These are phyloP conservation scores for Ceriops decandra DNA, from an alignment of 345 rosid genomes.

Conservation along the genomic window DNA sequence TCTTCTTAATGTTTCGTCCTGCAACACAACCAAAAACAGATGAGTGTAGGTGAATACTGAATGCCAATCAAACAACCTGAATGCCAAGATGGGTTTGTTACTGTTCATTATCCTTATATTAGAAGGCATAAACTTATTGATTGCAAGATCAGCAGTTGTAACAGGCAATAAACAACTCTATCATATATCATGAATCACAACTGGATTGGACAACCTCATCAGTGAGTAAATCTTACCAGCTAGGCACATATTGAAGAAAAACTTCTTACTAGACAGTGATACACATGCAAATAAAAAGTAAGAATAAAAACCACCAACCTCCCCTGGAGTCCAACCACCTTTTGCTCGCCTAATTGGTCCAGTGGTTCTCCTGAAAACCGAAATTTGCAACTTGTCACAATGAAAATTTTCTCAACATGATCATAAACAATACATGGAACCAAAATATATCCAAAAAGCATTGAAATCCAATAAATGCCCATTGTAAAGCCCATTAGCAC, in stretches of 20 bases:
- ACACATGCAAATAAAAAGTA: background rate
- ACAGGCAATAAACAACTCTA: too few species aligned
- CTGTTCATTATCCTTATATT: too few species aligned
- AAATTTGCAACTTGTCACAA: slow-evolving; percentile 18
- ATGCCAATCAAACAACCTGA: too few species aligned
- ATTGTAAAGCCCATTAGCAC: background rate
- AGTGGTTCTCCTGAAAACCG: slow-evolving; percentile 70
- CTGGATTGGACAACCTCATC: background rate
- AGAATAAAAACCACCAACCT: slow-evolving; percentile 41
- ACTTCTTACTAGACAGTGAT: background rate
- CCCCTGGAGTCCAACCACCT: slow-evolving; percentile 98
- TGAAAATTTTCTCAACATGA: background rate
- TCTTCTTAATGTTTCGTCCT: slow-evolving; percentile 83
- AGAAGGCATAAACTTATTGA: too few species aligned
- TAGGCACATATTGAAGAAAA: background rate
- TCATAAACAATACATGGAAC: too few species aligned
- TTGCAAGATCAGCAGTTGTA: too few species aligned
- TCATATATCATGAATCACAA: background rate
- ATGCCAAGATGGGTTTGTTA: too few species aligned
- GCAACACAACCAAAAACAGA: slow-evolving; percentile 17
- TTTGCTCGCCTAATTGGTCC: slow-evolving; percentile 97
- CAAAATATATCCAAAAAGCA: background rate
- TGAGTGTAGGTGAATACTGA: background rate
- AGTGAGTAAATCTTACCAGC: background rate
- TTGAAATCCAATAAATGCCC: background rate